Conservation (phyloP, 169 alveolate species). For the Eimeria maxima region DNA sequence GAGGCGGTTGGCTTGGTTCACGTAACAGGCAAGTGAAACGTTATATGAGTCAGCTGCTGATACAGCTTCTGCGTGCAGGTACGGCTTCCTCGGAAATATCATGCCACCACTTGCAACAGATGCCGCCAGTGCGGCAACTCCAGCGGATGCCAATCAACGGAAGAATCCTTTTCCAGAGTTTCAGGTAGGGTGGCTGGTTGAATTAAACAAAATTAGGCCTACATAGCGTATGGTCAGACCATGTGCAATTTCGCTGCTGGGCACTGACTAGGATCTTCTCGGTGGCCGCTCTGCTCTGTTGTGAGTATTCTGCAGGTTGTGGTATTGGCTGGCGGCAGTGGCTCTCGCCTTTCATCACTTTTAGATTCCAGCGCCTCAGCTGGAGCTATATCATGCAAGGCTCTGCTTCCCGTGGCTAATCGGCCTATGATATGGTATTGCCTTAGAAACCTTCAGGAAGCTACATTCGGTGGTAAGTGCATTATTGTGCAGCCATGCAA, state of each 20-base stretch:
- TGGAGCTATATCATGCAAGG: slow-evolving; percentile 76
- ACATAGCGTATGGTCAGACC: background rate
- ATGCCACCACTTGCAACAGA: slow-evolving; percentile 51
- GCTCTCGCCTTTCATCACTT: slow-evolving; percentile 76
- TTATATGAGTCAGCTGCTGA: background rate
- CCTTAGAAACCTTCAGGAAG: slow-evolving; percentile 80
- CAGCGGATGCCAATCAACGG: slow-evolving; percentile 58
- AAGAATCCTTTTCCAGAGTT: slow-evolving; percentile 72
- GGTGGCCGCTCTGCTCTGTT: background rate
- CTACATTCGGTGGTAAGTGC: slow-evolving; percentile 80
- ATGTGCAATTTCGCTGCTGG: background rate
- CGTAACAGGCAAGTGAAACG: background rate
- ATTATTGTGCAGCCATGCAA: background rate
- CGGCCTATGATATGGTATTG: slow-evolving; percentile 83
- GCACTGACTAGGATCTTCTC: background rate
- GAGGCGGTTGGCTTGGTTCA: background rate
- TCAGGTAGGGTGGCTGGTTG: slow-evolving; percentile 37
- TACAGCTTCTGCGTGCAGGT: background rate
- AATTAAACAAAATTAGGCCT: background rate
- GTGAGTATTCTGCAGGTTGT: slow-evolving; percentile 66
- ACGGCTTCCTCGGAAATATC: background rate
- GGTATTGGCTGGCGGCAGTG: slow-evolving; percentile 80
- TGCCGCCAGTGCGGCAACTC: slow-evolving; percentile 54
- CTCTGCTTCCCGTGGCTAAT: slow-evolving; percentile 81
- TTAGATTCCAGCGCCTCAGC: slow-evolving; percentile 16